Evolutionary conservation across 345 rosid genomes (phyloP).

Genomic region (Populus simonii): DNA sequence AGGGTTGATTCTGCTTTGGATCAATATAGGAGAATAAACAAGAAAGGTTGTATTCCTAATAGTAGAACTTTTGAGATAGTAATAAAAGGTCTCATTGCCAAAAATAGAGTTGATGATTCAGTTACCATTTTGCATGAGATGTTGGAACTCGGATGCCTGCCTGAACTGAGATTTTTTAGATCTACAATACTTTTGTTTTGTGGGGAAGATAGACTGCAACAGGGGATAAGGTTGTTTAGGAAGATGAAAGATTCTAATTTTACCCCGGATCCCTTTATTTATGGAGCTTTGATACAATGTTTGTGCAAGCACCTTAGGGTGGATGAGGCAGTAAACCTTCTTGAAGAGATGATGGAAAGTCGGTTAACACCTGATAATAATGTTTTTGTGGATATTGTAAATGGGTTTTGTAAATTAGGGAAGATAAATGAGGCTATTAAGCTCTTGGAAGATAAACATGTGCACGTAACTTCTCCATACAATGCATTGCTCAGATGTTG

Average conservation of each 20-base stretch:
- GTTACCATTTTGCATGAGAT: slow-evolving; percentile 37
- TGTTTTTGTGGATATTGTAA: slow-evolving; percentile 37
- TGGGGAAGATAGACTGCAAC: slow-evolving; percentile 36
- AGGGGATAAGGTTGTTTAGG: slow-evolving; percentile 35
- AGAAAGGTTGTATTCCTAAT: slow-evolving; percentile 45
- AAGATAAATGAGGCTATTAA: slow-evolving; percentile 29
- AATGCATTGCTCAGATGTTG: slow-evolving; percentile 48
- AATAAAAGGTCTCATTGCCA: slow-evolving; percentile 37
- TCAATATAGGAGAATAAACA: slow-evolving; percentile 51
- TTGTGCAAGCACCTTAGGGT: slow-evolving; percentile 40
- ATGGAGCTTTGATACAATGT: slow-evolving; percentile 31
- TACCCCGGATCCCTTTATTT: slow-evolving; percentile 29
- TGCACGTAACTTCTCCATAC: slow-evolving; percentile 32
- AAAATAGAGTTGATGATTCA: slow-evolving; percentile 31
- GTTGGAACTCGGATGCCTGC: slow-evolving; percentile 29
- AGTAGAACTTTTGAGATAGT: slow-evolving; percentile 48
- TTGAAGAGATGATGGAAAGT: slow-evolving; percentile 39
- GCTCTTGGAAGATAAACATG: slow-evolving; percentile 42
- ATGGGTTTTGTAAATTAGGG: slow-evolving; percentile 35
- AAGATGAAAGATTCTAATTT: slow-evolving; percentile 40
- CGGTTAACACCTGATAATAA: slow-evolving; percentile 22
- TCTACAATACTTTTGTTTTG: slow-evolving; percentile 40
- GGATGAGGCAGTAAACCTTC: slow-evolving; percentile 36
- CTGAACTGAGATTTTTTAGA: slow-evolving; percentile 35
- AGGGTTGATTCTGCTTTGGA: slow-evolving; percentile 41